Evolutionary conservation across 805 yeast species (phyloP), one percentile per base, ranked within the genome.

Genomic region (Aciculoconidium aculeatum): DNA sequence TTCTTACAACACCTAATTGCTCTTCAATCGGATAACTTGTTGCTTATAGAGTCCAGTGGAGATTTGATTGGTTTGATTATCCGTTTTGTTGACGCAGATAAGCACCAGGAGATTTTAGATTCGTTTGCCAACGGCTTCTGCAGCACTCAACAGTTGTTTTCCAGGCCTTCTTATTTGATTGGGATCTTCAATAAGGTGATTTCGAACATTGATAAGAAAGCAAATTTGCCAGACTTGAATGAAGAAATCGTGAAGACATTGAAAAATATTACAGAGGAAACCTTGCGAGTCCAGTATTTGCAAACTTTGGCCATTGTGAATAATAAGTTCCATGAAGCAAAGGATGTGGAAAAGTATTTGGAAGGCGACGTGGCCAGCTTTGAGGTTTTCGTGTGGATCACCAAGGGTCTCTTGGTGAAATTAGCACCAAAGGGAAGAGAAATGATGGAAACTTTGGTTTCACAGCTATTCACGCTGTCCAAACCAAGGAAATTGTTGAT

Each of bases 341-440:
- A 36, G 10, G 17, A 21, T n/a, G n/a, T n/a, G n/a, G n/a, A n/a
- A n/a, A n/a, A n/a, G n/a, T n/a, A n/a, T n/a, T n/a, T n/a, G n/a
- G n/a, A n/a, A n/a, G n/a, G n/a, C n/a, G n/a, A n/a, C n/a, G n/a
- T n/a, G n/a, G n/a, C n/a, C n/a, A n/a, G n/a, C n/a, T 50, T 82
- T 22, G 94, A 85, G 48, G 47, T 68, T 0, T 51, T 66, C 7
- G 59, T 79, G 2, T 87, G 95, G 95, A 53, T 78, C 5, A 58
- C 77, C 12, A 87, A 85, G 51, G 88, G 83, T 0, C 60, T 83
- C 28, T 46, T 83, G 0, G 47, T 84, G 50, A 75, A 70, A 41
- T 70, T 70, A 38, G 80, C 79, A 35, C 37, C 40, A 3, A 24
- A 32, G 4, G 68, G 67, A 2, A 23, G 50, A 10, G 32, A 35